These are phyloP conservation scores for Chrysoporthe deuterocubensis DNA, from an alignment of 2,329 filamentous ascomycete genomes.

Conservation along the genomic window DNA sequence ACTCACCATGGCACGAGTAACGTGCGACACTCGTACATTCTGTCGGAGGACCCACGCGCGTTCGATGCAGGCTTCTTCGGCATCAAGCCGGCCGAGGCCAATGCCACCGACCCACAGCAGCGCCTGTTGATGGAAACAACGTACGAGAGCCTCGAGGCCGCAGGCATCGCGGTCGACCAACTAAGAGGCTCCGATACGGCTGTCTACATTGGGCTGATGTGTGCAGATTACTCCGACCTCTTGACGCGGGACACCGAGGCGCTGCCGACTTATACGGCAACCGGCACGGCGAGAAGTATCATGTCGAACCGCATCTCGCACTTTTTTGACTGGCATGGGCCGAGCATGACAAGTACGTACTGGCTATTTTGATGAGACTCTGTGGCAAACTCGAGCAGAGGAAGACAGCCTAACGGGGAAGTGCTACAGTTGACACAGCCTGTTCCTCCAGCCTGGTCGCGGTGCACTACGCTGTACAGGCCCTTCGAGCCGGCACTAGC, in stretches of 20 bases:
- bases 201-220: constrained; percentile 36
- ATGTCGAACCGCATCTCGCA: no score
- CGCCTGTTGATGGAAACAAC: constrained; percentile 7
- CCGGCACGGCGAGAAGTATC: constrained; percentile 18
- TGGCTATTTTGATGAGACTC: no score
- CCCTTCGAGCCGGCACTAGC: constrained; percentile 38
- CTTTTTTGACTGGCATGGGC: no score
- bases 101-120: constrained; percentile 29
- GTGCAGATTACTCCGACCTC: constrained; percentile 33
- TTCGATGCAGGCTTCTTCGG: constrained; percentile 37
- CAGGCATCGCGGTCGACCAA: constrained; percentile 16
- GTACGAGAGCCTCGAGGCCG: no score
- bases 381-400: no score
- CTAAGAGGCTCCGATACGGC: constrained; percentile 34
- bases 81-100: constrained; percentile 32
- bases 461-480: constrained; percentile 43
- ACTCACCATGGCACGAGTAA: constrained; percentile 34
- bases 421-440: constrained; percentile 43
- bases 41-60: constrained; percentile 12
- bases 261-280: constrained; percentile 36
- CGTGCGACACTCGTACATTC: constrained; percentile 32
- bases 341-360: no score
- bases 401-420: no score
- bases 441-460: constrained; percentile 47
- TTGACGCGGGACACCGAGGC: constrained; percentile 28